A percentile compares a stretch with the other conserved stretches of the same genome.
These are phyloP conservation scores for Exserohilum turcica DNA, from an alignment of 2,329 filamentous ascomycete species.

Conservation along the genomic window DNA sequence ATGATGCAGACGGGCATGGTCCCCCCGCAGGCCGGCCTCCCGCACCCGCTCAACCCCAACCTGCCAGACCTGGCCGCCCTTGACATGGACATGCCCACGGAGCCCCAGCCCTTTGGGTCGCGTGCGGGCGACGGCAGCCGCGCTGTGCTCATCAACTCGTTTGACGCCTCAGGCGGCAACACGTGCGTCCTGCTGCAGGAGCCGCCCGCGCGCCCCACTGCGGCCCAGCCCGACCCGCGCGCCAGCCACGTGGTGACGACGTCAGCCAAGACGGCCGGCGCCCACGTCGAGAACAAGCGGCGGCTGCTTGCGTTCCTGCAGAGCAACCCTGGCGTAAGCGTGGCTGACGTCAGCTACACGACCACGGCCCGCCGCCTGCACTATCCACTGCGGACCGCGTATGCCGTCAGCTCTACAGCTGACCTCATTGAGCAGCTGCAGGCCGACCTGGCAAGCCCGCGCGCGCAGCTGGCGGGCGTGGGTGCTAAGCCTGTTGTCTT, in stretches of 20 bases:
- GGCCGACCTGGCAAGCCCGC: no score
- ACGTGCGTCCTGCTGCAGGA: background rate
- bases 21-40: background rate
- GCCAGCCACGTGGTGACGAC: background rate
- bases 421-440: no score
- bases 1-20: conserved; percentile 29
- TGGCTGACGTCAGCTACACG: no score
- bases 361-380: no score
- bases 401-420: background rate
- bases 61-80: background rate
- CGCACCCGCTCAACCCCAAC: background rate
- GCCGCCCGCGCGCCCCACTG: background rate
- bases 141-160: background rate
- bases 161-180: background rate
- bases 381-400: no score
- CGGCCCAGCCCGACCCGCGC: background rate
- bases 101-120: background rate
- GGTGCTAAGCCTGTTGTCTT: background rate
- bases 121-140: background rate
- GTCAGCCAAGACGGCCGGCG: background rate
- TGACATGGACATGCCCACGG: background rate
- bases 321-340: no score
- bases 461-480: no score
- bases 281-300: no score
- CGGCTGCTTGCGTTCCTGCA: no score